phyloP scores from a whole-genome alignment of 495 filamentous ascomycete genomes.

The Umbilicaria muhlenbergii region DNA sequence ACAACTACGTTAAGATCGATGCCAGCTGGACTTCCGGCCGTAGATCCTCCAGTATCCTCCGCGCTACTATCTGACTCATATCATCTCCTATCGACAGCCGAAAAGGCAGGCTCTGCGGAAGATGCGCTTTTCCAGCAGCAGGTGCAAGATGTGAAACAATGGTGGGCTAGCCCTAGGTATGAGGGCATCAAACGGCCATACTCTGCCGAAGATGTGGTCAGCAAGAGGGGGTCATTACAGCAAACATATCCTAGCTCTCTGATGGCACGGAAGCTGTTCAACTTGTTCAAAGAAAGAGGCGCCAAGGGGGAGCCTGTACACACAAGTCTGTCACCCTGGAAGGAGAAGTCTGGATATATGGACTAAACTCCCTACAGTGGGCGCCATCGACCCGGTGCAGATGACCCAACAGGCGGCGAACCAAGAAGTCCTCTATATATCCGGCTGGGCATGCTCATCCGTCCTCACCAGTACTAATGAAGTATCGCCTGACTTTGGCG shows the following conservation, averaged over 20 bases:
- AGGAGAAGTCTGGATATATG: background rate
- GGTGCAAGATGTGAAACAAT: conserved; percentile 65
- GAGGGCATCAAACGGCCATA: conserved; percentile 86
- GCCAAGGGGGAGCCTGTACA: conserved; percentile 74
- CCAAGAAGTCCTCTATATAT: conserved; percentile 91
- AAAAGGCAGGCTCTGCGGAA: conserved; percentile 64
- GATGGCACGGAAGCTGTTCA: conserved; percentile 90
- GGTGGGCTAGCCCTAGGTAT: conserved; percentile 76
- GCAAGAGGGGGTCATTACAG: conserved; percentile 73
- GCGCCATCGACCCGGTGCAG: conserved; percentile 92
- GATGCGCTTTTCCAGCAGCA: conserved; percentile 68
- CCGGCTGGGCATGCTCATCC: conserved; percentile 92
- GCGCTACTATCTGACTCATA: conserved; percentile 52
- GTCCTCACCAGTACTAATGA: conserved; percentile 89
- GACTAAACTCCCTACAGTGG: conserved; percentile 41
- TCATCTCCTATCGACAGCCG: conserved; percentile 56
- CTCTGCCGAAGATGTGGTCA: conserved; percentile 76
- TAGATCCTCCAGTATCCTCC: conserved; percentile 39
- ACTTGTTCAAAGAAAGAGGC: conserved; percentile 61
- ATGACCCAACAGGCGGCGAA: conserved; percentile 97
- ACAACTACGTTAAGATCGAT: background rate
- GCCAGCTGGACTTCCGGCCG: conserved; percentile 15
- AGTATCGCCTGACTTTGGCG: conserved; percentile 91
- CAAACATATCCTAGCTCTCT: conserved; percentile 80
- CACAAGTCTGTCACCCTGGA: conserved; percentile 44